Evolutionary conservation across 2,329 filamentous ascomycete genomes (phyloP), one percentile per base, ranked within the genome.

Genomic region (Cytospora chrysosperma): DNA sequence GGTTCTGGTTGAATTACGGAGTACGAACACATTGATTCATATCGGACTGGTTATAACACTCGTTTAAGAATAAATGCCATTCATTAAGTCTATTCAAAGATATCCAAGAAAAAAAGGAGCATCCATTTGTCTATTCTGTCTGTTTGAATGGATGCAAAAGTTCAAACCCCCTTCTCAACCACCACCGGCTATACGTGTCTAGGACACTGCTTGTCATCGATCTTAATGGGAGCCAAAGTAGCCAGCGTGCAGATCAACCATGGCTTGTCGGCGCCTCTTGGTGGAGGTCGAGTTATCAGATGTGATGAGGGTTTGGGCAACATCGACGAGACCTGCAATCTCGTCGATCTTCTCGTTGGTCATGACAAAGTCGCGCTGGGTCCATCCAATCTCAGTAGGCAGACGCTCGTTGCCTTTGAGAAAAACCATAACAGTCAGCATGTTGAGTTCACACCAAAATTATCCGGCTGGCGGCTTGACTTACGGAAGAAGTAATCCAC

Each of bases 401-500:
- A 70, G 63, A 13, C 65, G 65, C 27, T 70, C 68, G 13, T 70
- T 67, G 40, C 68, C 68, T 70, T 52, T 26, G 1, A 3, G 19
- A 19, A n/a, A n/a, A n/a, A 2, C 4, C 24, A 43, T 19, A 53
- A 15, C 13, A 17, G 26, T 58, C 5, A 58, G 47, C 28, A 27
- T 26, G 28, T 24, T 27, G 21, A 13, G 4, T 15, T 62, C 13
- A 28, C 28, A 57, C 13, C 47, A n/a, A 59, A 34, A 40, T 2
- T n/a, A 24, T 19, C 9, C 37, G 3, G 0, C 4, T 17, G 19
- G 13, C 6, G 21, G 8, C 1, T 26, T 59, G 12, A 70, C 76
- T 68, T 68, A 80, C 79, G 71, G 62, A 83, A 81, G 61, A 81
- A 79, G 54, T 77, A 83, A 53, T 79, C 75, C 0, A 83, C 75